Conservation (phyloP, 2,329 filamentous ascomycete species). For the Chaetothyriales sp. region DNA sequence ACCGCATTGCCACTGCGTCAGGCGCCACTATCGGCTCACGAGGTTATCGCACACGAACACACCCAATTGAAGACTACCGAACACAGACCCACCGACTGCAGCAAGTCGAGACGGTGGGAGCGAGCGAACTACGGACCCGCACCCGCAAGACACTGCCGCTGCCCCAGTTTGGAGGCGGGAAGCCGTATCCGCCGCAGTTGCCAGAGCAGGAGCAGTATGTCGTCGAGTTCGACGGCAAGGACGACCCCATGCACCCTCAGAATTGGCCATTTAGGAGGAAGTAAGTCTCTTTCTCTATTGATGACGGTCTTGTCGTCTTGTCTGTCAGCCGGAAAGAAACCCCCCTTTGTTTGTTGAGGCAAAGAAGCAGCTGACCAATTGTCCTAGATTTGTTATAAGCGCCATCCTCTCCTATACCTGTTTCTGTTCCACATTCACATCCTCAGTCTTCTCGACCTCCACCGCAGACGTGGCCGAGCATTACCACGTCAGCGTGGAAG, state of each 20-base stretch:
- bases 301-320: too few relatives aligned
- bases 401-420: conserved; percentile 17
- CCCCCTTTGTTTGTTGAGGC: too few relatives aligned
- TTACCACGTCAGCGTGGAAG: conserved; percentile 40
- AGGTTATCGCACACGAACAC: conserved; percentile 12
- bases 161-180: conserved; percentile 37
- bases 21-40: conserved; percentile 4
- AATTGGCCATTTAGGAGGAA: conserved; percentile 77
- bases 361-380: not conserved
- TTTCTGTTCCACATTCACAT: conserved; percentile 37
- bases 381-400: conserved; percentile 9
- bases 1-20: conserved; percentile 14
- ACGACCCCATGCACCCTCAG: conserved; percentile 72
- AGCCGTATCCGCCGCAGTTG: conserved; percentile 40
- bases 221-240: conserved; percentile 62
- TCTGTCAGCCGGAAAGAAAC: too few relatives aligned
- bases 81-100: conserved; percentile 21
- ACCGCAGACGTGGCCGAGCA: conserved; percentile 41
- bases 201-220: conserved; percentile 46
- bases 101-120: conserved; percentile 29
- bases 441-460: conserved; percentile 54
- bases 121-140: conserved; percentile 18
- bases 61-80: conserved; percentile 16
- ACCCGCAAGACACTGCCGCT: conserved; percentile 21
- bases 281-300: conserved; percentile 1